phyloP scores from a whole-genome alignment of 257 asterid genomes.

The Coffea eugenioides region DNA sequence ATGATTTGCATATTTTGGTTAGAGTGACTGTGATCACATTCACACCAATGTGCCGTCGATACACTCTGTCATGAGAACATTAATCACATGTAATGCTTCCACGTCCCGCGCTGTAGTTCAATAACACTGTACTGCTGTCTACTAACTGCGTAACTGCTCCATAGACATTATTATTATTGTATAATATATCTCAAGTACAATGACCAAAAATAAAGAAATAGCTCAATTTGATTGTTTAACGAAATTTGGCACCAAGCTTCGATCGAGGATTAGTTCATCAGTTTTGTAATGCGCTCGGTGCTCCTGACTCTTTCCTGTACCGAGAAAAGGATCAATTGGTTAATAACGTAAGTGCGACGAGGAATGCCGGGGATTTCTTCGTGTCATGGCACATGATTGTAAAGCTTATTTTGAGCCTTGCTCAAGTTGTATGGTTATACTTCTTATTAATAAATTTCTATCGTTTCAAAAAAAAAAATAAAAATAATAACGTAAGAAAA shows the following conservation, averaged over 20 bases:
- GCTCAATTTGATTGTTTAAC: not conserved
- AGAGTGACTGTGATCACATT: no score
- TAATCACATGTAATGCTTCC: conserved; percentile 16
- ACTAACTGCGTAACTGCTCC: not conserved
- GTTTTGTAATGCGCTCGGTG: not conserved
- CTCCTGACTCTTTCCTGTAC: not conserved
- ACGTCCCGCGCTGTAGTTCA: not conserved
- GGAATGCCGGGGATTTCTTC: no score
- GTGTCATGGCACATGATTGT: no score
- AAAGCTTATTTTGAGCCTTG: no score
- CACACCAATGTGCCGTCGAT: not conserved
- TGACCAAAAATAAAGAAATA: not conserved
- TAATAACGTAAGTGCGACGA: not conserved
- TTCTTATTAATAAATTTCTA: no score
- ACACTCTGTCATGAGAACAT: conserved; percentile 5
- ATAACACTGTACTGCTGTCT: no score
- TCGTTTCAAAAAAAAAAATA: no score
- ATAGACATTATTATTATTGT: no score
- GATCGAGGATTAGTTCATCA: not conserved
- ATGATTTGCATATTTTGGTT: not conserved
- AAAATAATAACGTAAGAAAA: not conserved
- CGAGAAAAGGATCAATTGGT: not conserved
- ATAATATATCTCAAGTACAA: not conserved
- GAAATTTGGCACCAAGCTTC: not conserved
- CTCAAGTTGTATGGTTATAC: no score